A percentile compares a stretch with the other conserved stretches of the same genome.
Evolutionary conservation across 176 grass and related monocot species (phyloP).

Genomic region (Phragmites australis): DNA sequence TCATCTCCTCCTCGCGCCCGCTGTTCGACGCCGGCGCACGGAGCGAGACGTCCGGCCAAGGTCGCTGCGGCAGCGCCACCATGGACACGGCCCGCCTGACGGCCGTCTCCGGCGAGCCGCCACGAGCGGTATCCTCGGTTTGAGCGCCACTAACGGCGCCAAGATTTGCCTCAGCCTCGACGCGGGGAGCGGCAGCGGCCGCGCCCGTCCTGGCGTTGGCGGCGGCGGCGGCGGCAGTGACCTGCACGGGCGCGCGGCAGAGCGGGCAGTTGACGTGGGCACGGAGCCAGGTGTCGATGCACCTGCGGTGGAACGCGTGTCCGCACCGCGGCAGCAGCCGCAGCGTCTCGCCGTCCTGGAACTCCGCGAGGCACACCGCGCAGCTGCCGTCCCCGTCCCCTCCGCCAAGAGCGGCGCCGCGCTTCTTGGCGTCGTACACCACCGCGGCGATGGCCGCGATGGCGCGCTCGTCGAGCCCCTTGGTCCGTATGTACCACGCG

Average conservation of each 20-base stretch:
- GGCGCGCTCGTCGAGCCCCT: constrained; percentile 79
- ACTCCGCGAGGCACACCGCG: constrained; percentile 81
- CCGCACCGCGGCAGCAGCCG: constrained; percentile 74
- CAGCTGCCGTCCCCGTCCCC: constrained; percentile 36
- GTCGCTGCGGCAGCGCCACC: constrained; percentile 34
- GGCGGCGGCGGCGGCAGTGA: not conserved
- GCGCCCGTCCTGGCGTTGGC: not conserved
- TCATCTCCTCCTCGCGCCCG: constrained; percentile 26
- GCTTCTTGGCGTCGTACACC: constrained; percentile 60
- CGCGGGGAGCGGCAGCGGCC: not conserved
- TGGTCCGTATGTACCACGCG: constrained; percentile 81
- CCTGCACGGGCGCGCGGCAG: constrained; percentile 67
- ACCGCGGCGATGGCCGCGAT: constrained; percentile 69
- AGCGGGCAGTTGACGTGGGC: constrained; percentile 82
- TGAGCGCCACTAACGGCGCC: not conserved
- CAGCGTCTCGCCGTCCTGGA: constrained; percentile 76
- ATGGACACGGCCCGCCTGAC: constrained; percentile 42
- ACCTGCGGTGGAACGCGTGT: constrained; percentile 80
- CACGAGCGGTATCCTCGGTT: not conserved
- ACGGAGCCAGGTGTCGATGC: constrained; percentile 88
- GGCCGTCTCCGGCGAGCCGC: not conserved
- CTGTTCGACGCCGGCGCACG: constrained; percentile 30
- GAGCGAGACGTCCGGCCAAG: constrained; percentile 32
- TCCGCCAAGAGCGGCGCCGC: not conserved
- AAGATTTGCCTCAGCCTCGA: not conserved